phyloP scores from a whole-genome alignment of 768 basidiomycete genomes.

The Scleroderma citrinum region DNA sequence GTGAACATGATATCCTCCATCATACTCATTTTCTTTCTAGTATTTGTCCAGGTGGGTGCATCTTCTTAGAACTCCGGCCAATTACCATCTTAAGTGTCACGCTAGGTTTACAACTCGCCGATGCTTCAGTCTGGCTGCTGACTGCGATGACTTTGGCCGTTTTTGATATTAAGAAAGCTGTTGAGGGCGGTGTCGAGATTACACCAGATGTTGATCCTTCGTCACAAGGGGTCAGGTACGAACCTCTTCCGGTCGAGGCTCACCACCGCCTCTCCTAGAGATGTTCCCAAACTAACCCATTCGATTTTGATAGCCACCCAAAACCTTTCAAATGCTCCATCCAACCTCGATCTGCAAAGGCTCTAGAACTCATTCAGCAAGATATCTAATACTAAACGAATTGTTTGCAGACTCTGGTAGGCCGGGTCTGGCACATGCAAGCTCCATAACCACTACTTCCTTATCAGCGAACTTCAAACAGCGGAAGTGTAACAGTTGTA shows the following conservation, averaged over 20 bases:
- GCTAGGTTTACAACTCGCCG: constrained; percentile 38
- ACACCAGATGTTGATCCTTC: constrained; percentile 46
- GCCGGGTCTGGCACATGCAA: too few species aligned
- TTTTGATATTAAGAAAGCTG: constrained; percentile 34
- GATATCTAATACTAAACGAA: constrained; percentile 21
- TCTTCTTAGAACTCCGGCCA: not conserved
- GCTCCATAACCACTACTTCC: too few species aligned
- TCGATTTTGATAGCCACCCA: constrained; percentile 31
- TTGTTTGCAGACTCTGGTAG: too few species aligned
- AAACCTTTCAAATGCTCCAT: constrained; percentile 43
- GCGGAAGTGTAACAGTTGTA: too few species aligned
- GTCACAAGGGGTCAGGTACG: constrained; percentile 50
- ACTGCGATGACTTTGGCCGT: constrained; percentile 35
- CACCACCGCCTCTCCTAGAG: not conserved
- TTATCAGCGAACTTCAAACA: too few species aligned
- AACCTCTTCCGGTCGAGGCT: not conserved
- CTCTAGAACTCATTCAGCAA: constrained; percentile 41
- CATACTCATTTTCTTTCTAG: constrained; percentile 1
- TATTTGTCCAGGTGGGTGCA: constrained; percentile 3
- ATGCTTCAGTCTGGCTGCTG: constrained; percentile 35
- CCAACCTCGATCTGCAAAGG: constrained; percentile 45
- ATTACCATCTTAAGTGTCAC: not conserved
- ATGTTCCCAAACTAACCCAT: constrained; percentile 32
- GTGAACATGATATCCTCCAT: constrained; percentile 5
- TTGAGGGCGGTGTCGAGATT: constrained; percentile 34